A percentile compares a stretch with the other conserved stretches of the same genome.
These are phyloP conservation scores for Plenodomus tracheiphilus DNA, from an alignment of 2,329 filamentous ascomycete genomes.

Conservation along the genomic window DNA sequence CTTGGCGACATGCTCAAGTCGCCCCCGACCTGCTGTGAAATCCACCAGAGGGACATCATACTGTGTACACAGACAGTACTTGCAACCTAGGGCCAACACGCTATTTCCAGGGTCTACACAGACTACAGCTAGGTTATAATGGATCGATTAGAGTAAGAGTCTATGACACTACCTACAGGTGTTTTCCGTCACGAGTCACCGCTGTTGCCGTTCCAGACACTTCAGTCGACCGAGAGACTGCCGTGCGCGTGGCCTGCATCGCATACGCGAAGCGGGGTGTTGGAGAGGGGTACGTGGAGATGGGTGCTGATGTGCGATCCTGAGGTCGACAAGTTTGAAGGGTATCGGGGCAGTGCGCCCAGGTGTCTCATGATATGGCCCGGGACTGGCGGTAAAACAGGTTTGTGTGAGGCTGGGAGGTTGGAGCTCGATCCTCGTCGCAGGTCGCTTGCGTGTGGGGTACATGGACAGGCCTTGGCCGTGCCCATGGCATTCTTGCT, in stretches of 20 bases:
- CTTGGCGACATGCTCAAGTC: background rate
- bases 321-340: background rate
- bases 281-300: background rate
- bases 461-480: conserved; percentile 12
- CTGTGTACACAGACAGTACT: no score
- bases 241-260: background rate
- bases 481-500: conserved; percentile 4
- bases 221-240: no score
- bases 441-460: conserved; percentile 10
- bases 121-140: no score
- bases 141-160: no score
- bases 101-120: no score
- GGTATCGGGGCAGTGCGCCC: background rate
- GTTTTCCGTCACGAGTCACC: no score
- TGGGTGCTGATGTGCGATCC: background rate
- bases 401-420: conserved; percentile 13
- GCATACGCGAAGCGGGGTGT: background rate
- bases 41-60: no score
- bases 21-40: no score
- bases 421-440: background rate
- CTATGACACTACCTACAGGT: no score
- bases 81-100: no score
- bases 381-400: conserved; percentile 11
- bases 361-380: background rate
- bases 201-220: no score